Percentiles rank a stretch among this genome's conserved stretches.
phyloP scores from a whole-genome alignment of 148 eudicot species.

The Camellia sinensis region DNA sequence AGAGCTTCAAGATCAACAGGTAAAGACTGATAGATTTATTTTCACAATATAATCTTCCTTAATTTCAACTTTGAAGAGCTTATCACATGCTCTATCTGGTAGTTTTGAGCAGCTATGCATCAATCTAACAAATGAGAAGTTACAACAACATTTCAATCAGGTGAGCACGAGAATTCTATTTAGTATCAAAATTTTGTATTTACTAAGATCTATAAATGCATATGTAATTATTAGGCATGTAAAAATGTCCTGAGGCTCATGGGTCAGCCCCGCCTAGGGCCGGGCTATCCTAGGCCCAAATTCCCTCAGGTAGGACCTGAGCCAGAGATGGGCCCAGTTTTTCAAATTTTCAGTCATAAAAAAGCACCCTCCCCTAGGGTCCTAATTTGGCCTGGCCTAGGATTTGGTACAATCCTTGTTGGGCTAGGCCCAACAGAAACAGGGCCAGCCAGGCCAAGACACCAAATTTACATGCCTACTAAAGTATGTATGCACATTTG shows the following conservation, averaged over 20 bases:
- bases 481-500: not conserved
- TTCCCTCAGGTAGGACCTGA: no score
- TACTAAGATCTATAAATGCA: not conserved
- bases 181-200: not conserved
- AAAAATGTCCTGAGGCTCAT: no score
- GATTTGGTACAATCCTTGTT: no score
- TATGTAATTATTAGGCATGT: not conserved
- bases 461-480: no score
- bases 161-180: conserved; percentile 29
- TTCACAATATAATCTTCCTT: not conserved
- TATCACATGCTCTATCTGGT: conserved; percentile 10
- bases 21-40: conserved; percentile 14
- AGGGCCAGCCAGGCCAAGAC: no score
- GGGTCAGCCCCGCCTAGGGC: no score
- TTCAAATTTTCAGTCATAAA: no score
- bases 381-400: no score
- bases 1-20: conserved; percentile 69
- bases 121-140: conserved; percentile 94
- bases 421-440: no score
- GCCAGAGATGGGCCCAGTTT: no score
- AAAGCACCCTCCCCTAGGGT: no score
- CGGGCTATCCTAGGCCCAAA: no score
- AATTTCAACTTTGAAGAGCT: conserved; percentile 18
- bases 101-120: conserved; percentile 99
- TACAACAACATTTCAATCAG: conserved; percentile 99